Evolutionary conservation across 257 asterid genomes (phyloP), one percentile per base, ranked within the genome.

Genomic region (Solanum ahanhuiri): DNA sequence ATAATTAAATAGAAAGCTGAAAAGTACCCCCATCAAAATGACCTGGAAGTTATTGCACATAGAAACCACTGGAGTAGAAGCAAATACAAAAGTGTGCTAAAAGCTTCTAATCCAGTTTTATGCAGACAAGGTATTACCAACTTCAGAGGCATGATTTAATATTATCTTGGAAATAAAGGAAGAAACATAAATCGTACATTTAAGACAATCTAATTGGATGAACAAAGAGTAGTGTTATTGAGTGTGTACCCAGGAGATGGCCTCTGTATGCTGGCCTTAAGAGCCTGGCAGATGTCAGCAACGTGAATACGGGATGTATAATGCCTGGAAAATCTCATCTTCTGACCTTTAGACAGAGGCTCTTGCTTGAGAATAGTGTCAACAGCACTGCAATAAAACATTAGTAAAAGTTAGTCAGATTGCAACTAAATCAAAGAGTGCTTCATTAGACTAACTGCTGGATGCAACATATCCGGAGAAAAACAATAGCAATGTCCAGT

Each of bases 241-340:
- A 83, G 67, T 84, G 41, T 0, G 12, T 90, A 94, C 98, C 97
- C 89, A 7, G 89, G 67, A 57, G 92, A 90, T 85, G 97, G 95
- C 84, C 90, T 93, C 69, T 86, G 82, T 60, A 96, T 90, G 88
- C 96, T 90, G 76, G 99, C 97, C 90, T 91, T 88, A 69, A 96
- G 94, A 30, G 96, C 92, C 91, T 95, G 98, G 89, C 98, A 93
- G 85, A 96, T 91, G 88, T 96, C 98, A 86, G 95, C 91, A 85
- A 94, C 98, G 79, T 96, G 99, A 90, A 96, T 91, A 28, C 99
- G 93, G 33, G 99, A 93, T 4, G 98, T 95, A 87, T 90, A 94
- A 35, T 67, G 88, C 90, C 93, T 94, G 5, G 85, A 91, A 25
- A 89, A 86, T 91, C 99, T 93, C 86, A 45, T 88, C 83, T 85